A percentile compares a stretch with the other conserved stretches of the same genome.
These are phyloP conservation scores for Hymenoscyphus fructigenus DNA, from an alignment of 2,329 filamentous ascomycete genomes.

Conservation along the genomic window DNA sequence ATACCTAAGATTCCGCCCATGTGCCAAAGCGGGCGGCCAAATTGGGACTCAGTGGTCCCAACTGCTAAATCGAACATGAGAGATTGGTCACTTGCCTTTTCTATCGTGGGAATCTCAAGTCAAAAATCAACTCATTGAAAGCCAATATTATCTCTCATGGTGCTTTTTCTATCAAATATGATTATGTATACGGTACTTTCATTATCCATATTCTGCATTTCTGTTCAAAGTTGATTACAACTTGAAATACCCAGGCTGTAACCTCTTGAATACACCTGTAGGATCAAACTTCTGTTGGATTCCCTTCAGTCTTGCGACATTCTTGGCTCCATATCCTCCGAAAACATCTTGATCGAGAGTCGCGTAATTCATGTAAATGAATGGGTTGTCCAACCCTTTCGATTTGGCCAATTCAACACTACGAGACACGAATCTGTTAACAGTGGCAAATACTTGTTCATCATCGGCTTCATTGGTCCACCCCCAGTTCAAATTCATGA, in stretches of 20 bases:
- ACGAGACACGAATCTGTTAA: constrained; percentile 14
- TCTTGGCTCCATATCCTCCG: constrained; percentile 38
- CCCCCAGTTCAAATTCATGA: constrained; percentile 21
- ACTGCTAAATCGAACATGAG: not conserved
- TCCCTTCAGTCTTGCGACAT: constrained; percentile 28
- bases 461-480: constrained; percentile 21
- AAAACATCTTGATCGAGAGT: constrained; percentile 38
- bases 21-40: not conserved
- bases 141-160: not conserved
- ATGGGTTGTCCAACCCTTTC: constrained; percentile 18
- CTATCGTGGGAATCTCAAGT: not conserved
- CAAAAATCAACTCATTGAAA: not conserved
- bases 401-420: constrained; percentile 14
- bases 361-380: constrained; percentile 42
- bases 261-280: constrained; percentile 29
- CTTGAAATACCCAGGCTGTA: constrained; percentile 28
- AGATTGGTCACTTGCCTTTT: not conserved
- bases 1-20: not conserved
- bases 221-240: constrained; percentile 7
- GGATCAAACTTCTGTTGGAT: constrained; percentile 33
- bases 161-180: not conserved
- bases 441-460: constrained; percentile 2
- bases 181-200: not conserved
- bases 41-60: not conserved
- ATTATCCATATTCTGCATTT: not conserved